Evolutionary conservation across 179 eudicot species (phyloP).

Genomic region (Nepenthes alata): DNA sequence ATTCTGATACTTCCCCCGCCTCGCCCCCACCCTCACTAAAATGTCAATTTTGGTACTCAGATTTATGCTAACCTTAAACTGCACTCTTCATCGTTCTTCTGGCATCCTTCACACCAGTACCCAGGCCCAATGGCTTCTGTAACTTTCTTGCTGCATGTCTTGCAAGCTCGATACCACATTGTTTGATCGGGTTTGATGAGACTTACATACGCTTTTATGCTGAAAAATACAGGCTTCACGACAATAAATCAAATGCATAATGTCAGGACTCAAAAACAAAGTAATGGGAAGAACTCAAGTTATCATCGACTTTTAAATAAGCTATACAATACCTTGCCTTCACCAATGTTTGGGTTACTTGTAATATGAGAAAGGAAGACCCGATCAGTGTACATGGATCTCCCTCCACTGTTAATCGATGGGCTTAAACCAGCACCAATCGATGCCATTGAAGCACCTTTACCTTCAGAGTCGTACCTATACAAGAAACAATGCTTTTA

Average conservation of each 20-base stretch:
- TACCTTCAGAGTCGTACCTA: conserved; percentile 91
- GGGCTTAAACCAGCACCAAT: conserved; percentile 69
- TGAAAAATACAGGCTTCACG: conserved; percentile 71
- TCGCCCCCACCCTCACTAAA: too few relatives aligned
- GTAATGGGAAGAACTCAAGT: too few relatives aligned
- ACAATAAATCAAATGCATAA: conserved; percentile 3
- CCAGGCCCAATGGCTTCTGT: conserved; percentile 87
- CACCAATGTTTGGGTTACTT: conserved; percentile 57
- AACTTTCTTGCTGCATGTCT: conserved; percentile 90
- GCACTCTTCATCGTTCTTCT: conserved; percentile 64
- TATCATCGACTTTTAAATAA: neutral
- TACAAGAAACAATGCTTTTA: neutral
- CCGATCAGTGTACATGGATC: conserved; percentile 58
- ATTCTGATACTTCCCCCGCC: too few relatives aligned
- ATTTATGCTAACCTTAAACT: conserved; percentile 50
- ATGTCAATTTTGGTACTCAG: neutral
- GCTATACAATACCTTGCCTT: conserved; percentile 46
- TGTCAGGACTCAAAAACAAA: neutral
- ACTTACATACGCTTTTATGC: conserved; percentile 55
- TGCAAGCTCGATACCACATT: conserved; percentile 93
- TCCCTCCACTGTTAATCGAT: conserved; percentile 26
- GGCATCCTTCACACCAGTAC: conserved; percentile 94
- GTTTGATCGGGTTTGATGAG: conserved; percentile 72
- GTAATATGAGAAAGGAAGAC: conserved; percentile 57
- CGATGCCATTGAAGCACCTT: conserved; percentile 71